Evolutionary conservation across 1,284 basidiomycete species (phyloP), one percentile per base, ranked within the genome.

Genomic region (Puccinia hordei): DNA sequence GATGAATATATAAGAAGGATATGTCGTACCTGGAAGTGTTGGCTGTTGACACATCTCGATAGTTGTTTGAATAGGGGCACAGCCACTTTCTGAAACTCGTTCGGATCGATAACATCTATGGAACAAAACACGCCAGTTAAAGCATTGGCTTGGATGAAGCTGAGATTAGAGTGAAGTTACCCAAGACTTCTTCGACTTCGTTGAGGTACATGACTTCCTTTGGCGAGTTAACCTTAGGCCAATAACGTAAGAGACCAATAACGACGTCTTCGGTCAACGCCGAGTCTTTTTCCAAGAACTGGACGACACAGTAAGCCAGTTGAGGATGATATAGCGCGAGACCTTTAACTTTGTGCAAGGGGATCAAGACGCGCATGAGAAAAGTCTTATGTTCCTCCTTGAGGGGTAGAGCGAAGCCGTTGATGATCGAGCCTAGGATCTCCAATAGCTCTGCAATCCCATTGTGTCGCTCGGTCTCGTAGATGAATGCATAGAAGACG

Each of bases 141-240:
- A 1, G 22, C 22, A 13, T 19, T 61, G 3, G n/a, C n/a, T 19
- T 12, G 6, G 5, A 41, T 53, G 33, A 33, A 19, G 0, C 19
- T 10, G 13, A 24, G 35, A 24, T 4, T 6, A 59, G 38, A 41
- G 27, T 33, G 55, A n/a, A 66, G 24, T 38, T 71, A 79, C 76
- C 76, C 82, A 99, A 88, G 24, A 99, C 94, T 88, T 99, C 97
- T 87, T 99, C 97, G 81, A 99, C 94, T 88, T 99, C 97, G 87
- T 98, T 99, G 82, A 99, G 89, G 88, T 94, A 99, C 97, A 99
- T 99, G 87, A 99, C 97, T 86, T 99, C 97, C 87, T 99, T 99
- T n/a, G 95, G 95, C 68, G 94, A 96, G 87, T 99, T 99, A 84
- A 99, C 96, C 87, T 99, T 99, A 63, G 97, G 97, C 97, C 97